Base-by-base conservation (phyloP, 345 rosid genomes). In the Geranium rotundifolium region DNA sequence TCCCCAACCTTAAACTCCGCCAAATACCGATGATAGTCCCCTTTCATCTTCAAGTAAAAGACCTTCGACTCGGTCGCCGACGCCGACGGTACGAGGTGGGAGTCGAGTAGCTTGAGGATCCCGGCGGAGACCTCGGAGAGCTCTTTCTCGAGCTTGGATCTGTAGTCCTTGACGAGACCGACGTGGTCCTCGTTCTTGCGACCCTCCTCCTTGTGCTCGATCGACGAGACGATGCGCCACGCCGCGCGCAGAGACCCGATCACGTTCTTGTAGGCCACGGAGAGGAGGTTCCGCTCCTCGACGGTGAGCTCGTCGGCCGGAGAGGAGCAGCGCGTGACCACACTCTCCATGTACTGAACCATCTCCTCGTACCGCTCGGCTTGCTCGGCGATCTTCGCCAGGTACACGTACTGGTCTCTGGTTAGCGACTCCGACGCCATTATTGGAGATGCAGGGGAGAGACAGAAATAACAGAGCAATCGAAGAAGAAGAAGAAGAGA, bases 321-420 rank as follows among this genome's bases (percentile, higher is more conserved):
- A 4, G 63, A 79, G 31, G 88, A 56, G 58, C 81, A 75, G 2
- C 93, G 77, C 41, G 41, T 34, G 58, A 90, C 93, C 10, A 34
- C 41, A 66, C 85, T 85, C 75, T 90, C 95, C 95, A 85, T 90
- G 80, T 77, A 90, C 74, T 85, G 91, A 7, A 90, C 97, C 97
- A 90, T 90, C 67, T 90, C 97, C 74, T 90, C 93, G 73, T 90
- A 88, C 19, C 95, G 93, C 77, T 91, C 95, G 23, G 96, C 97
- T 67, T 88, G 96, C 76, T 91, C 95, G 19, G 97, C 91, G 18
- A 91, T 91, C 76, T 91, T 91, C 14, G 95, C 91, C 96, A 91
- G 79, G 89, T 88, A 91, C 0, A 91, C 95, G 63, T 58, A 68
- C 56, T 91, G 91, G 58, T 91, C 96, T 34, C 95, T 85, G 0